Conservation (phyloP, 1,284 basidiomycete genomes). For the Moesziomyces sp. region DNA sequence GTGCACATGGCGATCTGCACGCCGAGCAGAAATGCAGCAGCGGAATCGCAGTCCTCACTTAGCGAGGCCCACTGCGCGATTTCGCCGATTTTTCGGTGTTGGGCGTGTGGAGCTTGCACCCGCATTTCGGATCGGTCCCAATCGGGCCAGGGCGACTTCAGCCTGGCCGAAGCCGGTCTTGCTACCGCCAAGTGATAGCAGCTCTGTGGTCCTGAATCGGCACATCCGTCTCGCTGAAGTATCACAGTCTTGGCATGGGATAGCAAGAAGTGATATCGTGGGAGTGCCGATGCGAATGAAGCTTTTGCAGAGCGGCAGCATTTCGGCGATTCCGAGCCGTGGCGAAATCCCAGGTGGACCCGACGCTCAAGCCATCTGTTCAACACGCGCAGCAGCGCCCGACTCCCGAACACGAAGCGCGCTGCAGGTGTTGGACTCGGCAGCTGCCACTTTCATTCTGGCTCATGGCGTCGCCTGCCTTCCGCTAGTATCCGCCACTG, state of each 20-base stretch:
- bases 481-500: no score
- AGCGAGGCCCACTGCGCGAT: not conserved
- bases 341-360: no score
- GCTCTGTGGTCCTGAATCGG: no score
- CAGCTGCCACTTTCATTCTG: no score
- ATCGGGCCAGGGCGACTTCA: no score
- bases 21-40: not conserved
- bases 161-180: no score
- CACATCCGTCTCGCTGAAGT: not conserved
- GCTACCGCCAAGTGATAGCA: no score
- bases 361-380: no score
- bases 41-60: not conserved
- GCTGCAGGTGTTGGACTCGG: not conserved
- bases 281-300: not conserved
- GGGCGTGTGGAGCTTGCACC: not conserved
- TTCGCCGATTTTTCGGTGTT: not conserved
- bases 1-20: slow-evolving; percentile 20
- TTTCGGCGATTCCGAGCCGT: not conserved
- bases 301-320: not conserved
- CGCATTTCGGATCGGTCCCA: no score
- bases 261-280: not conserved
- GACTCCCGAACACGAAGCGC: not conserved
- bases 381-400: no score
- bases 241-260: not conserved
- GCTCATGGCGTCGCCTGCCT: no score